Evolutionary conservation across 202 grass and related monocot species (phyloP).

Genomic region (Musa balbisiana): DNA sequence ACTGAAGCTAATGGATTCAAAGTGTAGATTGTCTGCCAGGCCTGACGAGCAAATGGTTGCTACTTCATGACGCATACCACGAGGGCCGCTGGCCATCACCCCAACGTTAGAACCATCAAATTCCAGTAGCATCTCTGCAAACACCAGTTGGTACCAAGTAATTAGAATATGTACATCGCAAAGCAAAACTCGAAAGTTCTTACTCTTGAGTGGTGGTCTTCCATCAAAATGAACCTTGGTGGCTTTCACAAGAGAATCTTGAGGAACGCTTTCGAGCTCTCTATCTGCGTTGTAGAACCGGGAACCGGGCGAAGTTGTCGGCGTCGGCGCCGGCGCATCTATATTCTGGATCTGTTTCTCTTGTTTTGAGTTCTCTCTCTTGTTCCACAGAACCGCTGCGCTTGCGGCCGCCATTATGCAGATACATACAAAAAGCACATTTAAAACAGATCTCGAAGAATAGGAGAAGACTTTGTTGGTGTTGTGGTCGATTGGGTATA

Average conservation of each 20-base stretch:
- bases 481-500: constrained; percentile 40
- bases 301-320: constrained; percentile 26
- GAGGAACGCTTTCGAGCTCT: constrained; percentile 44
- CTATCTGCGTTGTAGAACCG: constrained; percentile 18
- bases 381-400: constrained; percentile 38
- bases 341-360: constrained; percentile 29
- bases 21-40: constrained; percentile 37
- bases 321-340: constrained; percentile 25
- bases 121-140: constrained; percentile 31
- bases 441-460: constrained; percentile 24
- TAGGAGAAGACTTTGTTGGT: constrained; percentile 25
- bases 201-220: constrained; percentile 46
- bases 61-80: constrained; percentile 35
- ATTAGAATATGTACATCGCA: background rate
- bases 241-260: constrained; percentile 25
- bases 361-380: constrained; percentile 17
- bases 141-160: background rate
- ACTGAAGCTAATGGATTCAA: constrained; percentile 49
- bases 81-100: constrained; percentile 37
- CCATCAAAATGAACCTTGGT: constrained; percentile 36
- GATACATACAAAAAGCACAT: constrained; percentile 32
- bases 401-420: constrained; percentile 27
- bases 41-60: constrained; percentile 34
- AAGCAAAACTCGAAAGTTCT: background rate
- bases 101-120: constrained; percentile 26